Conservation (phyloP, 768 basidiomycete species). For the Suillus decipiens region DNA sequence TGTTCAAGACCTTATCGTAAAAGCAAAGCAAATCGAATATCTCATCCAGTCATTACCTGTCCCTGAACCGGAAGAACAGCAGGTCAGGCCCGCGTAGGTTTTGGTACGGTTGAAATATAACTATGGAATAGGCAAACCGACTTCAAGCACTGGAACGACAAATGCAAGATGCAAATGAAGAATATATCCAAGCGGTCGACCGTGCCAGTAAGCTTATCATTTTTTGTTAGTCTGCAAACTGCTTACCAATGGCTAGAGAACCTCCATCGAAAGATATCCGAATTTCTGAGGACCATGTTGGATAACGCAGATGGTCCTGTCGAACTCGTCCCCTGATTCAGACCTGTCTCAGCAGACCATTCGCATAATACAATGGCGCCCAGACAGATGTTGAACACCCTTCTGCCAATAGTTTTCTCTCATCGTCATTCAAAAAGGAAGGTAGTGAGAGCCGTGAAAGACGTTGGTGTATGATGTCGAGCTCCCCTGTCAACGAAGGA, state of each 20-base stretch:
- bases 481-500: background rate
- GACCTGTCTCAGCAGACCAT: background rate
- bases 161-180: conserved; percentile 71
- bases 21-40: conserved; percentile 88
- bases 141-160: conserved; percentile 67
- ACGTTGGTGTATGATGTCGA: background rate
- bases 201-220: conserved; percentile 67
- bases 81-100: conserved; percentile 43
- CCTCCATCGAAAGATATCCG: conserved; percentile 61
- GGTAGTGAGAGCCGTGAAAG: background rate
- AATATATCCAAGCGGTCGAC: conserved; percentile 71
- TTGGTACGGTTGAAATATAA: conserved; percentile 8
- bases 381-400: background rate
- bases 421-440: background rate
- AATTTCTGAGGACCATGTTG: conserved; percentile 58
- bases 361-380: background rate
- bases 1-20: conserved; percentile 77
- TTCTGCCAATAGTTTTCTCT: background rate
- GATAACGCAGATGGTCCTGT: conserved; percentile 45
- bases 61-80: conserved; percentile 76
- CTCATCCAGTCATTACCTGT: conserved; percentile 79
- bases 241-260: conserved; percentile 42
- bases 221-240: background rate
- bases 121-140: conserved; percentile 58
- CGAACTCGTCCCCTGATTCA: background rate